Evolutionary conservation across 192 early-diverging fungal genomes (phyloP).

Genomic region (Coemansia sp.): DNA sequence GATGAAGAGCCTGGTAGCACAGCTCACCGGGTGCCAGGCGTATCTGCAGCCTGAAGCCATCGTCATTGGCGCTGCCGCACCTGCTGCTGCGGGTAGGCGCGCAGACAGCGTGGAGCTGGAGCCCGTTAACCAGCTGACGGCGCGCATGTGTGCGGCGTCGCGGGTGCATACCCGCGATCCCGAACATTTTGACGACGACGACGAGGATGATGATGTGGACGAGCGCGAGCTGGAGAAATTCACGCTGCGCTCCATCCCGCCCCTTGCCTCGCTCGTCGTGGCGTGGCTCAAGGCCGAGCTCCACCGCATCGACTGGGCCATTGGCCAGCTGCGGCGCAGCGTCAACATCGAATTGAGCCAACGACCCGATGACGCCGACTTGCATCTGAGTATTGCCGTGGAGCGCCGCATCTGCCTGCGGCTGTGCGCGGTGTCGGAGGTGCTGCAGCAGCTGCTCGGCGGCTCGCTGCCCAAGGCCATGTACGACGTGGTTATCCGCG

Average conservation of each 20-base stretch:
- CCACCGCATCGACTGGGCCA: conserved; percentile 30
- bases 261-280: conserved; percentile 6
- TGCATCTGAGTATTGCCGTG: conserved; percentile 13
- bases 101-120: conserved; percentile 26
- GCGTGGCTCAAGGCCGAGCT: conserved; percentile 36
- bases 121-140: conserved; percentile 12
- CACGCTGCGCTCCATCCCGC: conserved; percentile 25
- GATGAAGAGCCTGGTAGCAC: conserved; percentile 9
- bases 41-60: conserved; percentile 9
- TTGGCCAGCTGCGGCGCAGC: conserved; percentile 20
- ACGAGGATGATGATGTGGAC: conserved; percentile 14
- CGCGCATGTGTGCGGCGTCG: conserved; percentile 19
- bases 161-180: conserved; percentile 4
- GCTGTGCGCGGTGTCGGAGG: conserved; percentile 14
- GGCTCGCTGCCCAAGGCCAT: conserved; percentile 9
- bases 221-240: conserved; percentile 21
- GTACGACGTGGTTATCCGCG: conserved; percentile 23
- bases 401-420: conserved; percentile 42
- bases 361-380: conserved; percentile 14
- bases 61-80: background rate
- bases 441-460: conserved; percentile 23
- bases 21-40: conserved; percentile 22
- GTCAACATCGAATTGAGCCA: conserved; percentile 6
- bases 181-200: background rate
- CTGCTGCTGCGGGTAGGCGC: background rate